A percentile compares a stretch with the other conserved stretches of the same genome.
Evolutionary conservation across 495 filamentous ascomycete species (phyloP).

Genomic region (Trichoderma orchidacearum): DNA sequence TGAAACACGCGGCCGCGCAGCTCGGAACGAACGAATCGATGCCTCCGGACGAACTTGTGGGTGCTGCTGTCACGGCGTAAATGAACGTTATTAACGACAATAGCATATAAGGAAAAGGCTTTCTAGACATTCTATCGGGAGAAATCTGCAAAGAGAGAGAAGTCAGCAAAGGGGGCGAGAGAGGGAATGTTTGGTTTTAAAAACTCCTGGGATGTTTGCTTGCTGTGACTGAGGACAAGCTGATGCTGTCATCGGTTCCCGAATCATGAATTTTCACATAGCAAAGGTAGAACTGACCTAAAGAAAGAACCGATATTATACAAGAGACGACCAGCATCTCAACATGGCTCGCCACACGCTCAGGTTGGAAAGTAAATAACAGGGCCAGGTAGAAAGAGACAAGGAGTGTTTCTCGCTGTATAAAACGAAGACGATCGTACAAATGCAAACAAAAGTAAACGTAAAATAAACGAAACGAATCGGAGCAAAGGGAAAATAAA

Average conservation of each 20-base stretch:
- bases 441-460: neutral
- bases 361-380: neutral
- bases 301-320: neutral
- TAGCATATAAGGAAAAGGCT: constrained; percentile 21
- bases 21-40: constrained; percentile 39
- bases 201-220: too few relatives aligned
- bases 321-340: neutral
- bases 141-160: constrained; percentile 19
- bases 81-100: constrained; percentile 16
- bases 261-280: too few relatives aligned
- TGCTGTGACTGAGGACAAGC: neutral
- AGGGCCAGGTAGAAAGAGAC: neutral
- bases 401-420: neutral
- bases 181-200: too few relatives aligned
- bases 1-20: constrained; percentile 50
- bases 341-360: neutral
- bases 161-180: neutral
- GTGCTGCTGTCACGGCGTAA: constrained; percentile 9
- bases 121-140: constrained; percentile 28
- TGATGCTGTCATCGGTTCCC: neutral
- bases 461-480: neutral
- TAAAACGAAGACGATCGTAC: neutral
- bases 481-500: too few relatives aligned
- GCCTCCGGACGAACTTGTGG: constrained; percentile 23
- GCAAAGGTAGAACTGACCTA: constrained; percentile 4